Evolutionary conservation across 352 stramenopile genomes (phyloP).

Genomic region (Phytopythium montanum): DNA sequence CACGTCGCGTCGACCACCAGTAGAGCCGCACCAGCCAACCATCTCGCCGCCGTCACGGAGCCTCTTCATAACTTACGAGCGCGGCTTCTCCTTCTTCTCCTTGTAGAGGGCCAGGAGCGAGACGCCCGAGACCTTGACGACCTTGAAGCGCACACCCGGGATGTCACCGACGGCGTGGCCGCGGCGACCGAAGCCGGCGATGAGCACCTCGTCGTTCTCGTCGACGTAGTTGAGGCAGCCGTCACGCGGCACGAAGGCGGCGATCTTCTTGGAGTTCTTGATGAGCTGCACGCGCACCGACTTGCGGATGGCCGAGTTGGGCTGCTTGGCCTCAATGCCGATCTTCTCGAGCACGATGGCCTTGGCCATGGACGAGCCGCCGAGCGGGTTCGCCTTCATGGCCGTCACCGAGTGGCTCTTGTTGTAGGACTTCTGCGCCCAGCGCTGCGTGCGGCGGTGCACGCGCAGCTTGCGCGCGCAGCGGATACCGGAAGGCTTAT

Average conservation of each 20-base stretch:
- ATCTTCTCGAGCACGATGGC: constrained; percentile 99
- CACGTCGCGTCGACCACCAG: no score
- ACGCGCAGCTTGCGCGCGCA: constrained; percentile 99
- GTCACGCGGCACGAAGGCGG: constrained; percentile 99
- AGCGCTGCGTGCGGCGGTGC: constrained; percentile 97
- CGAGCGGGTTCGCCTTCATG: constrained; percentile 99
- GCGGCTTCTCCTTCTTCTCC: constrained; percentile 99
- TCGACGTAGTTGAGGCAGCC: constrained; percentile 99
- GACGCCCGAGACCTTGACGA: constrained; percentile 99
- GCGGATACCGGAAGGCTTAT: constrained; percentile 99
- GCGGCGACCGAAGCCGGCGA: constrained; percentile 99
- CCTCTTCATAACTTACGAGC: constrained; percentile 87
- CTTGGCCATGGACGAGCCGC: constrained; percentile 99
- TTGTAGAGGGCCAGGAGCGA: constrained; percentile 99
- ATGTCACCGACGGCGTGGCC: constrained; percentile 99
- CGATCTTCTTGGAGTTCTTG: constrained; percentile 99
- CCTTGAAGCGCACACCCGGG: constrained; percentile 99
- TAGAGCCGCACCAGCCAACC: background rate
- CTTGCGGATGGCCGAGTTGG: constrained; percentile 99
- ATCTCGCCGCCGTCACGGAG: constrained; percentile 4
- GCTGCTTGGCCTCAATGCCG: constrained; percentile 99
- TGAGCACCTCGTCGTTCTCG: constrained; percentile 99
- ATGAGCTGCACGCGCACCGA: constrained; percentile 99
- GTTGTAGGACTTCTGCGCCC: constrained; percentile 98
- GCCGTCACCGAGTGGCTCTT: constrained; percentile 99